Conservation (phyloP, 2,329 filamentous ascomycete genomes). For the Pezizomycotina sp. region DNA sequence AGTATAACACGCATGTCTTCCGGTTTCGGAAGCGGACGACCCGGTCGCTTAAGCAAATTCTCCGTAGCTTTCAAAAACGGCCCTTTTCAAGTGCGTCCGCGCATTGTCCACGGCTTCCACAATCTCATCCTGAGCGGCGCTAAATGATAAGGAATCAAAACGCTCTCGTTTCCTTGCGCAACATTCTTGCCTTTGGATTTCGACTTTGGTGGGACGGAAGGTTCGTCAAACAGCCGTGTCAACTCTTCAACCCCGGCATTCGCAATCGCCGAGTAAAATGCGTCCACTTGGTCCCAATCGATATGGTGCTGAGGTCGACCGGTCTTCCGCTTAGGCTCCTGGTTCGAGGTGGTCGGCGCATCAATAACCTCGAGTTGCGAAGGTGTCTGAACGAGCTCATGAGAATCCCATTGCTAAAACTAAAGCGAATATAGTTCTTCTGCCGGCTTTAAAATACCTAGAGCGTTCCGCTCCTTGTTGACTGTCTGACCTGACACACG, state of each 20-base stretch:
- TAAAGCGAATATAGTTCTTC: too few relatives aligned
- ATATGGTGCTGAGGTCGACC: constrained; percentile 52
- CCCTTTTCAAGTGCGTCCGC: constrained; percentile 51
- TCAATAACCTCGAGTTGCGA: too few relatives aligned
- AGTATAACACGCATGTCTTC: constrained; percentile 62
- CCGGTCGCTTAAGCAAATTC: constrained; percentile 61
- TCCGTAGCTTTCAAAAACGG: constrained; percentile 65
- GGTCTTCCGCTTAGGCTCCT: constrained; percentile 35
- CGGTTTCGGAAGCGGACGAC: constrained; percentile 48
- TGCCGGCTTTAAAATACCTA: too few relatives aligned
- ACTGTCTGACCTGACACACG: too few relatives aligned
- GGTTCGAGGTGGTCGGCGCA: constrained; percentile 27
- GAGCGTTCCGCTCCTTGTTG: too few relatives aligned
- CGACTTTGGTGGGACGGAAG: constrained; percentile 20
- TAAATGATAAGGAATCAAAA: background rate
- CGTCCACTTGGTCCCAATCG: constrained; percentile 53
- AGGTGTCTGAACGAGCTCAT: too few relatives aligned
- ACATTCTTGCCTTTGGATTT: constrained; percentile 30
- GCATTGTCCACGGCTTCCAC: constrained; percentile 41
- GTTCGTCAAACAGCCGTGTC: constrained; percentile 15
- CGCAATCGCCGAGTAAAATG: constrained; percentile 58
- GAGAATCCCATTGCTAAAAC: too few relatives aligned
- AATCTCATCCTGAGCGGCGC: constrained; percentile 27
- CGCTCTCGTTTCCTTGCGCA: constrained; percentile 32
- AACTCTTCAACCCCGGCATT: constrained; percentile 36